Conservation (phyloP, 345 rosid species). For the Eucalyptus regnans region DNA sequence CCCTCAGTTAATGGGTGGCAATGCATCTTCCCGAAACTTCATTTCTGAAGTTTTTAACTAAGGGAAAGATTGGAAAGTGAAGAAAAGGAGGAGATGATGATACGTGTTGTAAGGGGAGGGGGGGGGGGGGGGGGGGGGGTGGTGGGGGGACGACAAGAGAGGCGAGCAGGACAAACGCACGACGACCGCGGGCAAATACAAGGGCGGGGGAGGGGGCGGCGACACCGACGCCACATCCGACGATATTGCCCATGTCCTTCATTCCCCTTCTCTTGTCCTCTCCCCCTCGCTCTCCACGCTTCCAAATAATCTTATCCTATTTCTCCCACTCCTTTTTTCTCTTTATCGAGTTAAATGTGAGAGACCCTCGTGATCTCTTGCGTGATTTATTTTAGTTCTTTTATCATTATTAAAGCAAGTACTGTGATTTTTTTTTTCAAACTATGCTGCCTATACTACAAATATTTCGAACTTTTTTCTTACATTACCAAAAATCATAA, state of each 20-base stretch:
- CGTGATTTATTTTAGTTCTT: background rate
- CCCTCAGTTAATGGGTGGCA: background rate
- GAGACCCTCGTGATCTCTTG: background rate
- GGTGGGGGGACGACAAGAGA: background rate
- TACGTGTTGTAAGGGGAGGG: background rate
- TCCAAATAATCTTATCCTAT: fast-evolving
- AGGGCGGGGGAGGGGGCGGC: slow-evolving; percentile 36
- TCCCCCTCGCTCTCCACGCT: background rate
- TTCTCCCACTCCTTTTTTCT: background rate
- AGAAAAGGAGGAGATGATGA: background rate
- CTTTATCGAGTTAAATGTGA: background rate
- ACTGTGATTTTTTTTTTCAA: too few species aligned
- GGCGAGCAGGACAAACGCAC: slow-evolving; percentile 19
- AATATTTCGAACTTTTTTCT: too few species aligned
- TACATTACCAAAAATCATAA: too few species aligned
- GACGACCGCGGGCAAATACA: slow-evolving; percentile 39
- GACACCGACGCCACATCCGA: slow-evolving; percentile 38
- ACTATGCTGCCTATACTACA: fast-evolving
- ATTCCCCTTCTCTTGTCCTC: background rate
- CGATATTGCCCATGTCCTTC: slow-evolving; percentile 25
- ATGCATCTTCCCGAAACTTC: background rate
- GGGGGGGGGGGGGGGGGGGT: too few species aligned
- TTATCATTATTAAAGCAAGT: background rate
- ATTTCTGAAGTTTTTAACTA: background rate
- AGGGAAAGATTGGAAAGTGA: background rate